phyloP scores from a whole-genome alignment of 371 early-diverging fungal genomes.

The Synchytrium microbalum region DNA sequence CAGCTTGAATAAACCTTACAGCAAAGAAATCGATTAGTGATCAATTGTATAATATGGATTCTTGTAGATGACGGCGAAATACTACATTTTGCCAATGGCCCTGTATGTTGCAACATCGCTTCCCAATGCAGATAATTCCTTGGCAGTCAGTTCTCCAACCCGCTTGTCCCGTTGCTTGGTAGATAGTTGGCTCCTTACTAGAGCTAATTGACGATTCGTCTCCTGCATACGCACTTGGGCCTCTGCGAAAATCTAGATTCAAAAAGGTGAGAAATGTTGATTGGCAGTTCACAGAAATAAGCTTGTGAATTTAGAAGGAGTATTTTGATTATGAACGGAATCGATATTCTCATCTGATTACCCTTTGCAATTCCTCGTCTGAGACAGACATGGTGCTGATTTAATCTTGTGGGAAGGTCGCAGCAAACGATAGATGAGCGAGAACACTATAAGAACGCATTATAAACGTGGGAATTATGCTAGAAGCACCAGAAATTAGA shows the following conservation, averaged over 20 bases:
- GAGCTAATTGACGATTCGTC: slow-evolving; percentile 24
- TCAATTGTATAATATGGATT: slow-evolving; percentile 6
- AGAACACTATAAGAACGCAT: too few species aligned
- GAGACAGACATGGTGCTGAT: too few species aligned
- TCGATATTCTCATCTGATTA: too few species aligned
- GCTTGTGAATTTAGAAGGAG: too few species aligned
- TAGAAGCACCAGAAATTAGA: too few species aligned
- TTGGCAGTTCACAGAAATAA: too few species aligned
- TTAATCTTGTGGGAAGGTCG: too few species aligned
- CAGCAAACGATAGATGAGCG: too few species aligned
- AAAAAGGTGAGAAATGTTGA: too few species aligned
- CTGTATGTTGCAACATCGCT: slow-evolving; percentile 24
- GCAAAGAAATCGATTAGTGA: not conserved
- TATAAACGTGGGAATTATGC: too few species aligned
- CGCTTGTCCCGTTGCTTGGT: slow-evolving; percentile 29
- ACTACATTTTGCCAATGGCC: slow-evolving; percentile 37
- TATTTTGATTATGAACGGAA: too few species aligned
- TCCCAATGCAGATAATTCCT: slow-evolving; percentile 26
- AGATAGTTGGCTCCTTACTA: slow-evolving; percentile 25
- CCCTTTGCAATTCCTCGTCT: too few species aligned
- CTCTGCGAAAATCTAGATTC: slow-evolving; percentile 26
- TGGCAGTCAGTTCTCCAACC: slow-evolving; percentile 30
- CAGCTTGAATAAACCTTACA: slow-evolving; percentile 29
- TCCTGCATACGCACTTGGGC: slow-evolving; percentile 30
- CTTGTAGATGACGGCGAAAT: slow-evolving; percentile 4